Evolutionary conservation across 2,329 filamentous ascomycete genomes (phyloP), one percentile per base, ranked within the genome.

Genomic region (Claviceps pazoutovae): DNA sequence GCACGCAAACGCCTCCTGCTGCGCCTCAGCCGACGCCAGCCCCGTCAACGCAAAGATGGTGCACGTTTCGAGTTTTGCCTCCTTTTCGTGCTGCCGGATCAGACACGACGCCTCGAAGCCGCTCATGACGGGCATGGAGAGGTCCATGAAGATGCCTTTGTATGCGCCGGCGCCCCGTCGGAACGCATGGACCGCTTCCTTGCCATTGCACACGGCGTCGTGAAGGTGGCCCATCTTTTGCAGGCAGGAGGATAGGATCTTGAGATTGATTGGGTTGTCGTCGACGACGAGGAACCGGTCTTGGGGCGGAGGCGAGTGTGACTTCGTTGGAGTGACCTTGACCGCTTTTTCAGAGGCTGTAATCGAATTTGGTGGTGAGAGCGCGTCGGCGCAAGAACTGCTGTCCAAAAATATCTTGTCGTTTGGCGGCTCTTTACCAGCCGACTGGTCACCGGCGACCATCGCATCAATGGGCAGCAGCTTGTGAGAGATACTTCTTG

Each of bases 61-160:
- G 1, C 69, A 68, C 0, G 71, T 70, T 0, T 62, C 54, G 0
- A 75, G 58, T 0, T 66, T 62, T 5, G 67, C 59, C 0, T 72
- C 64, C 3, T 66, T 62, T 57, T 80, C 78, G 37, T 74, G 66
- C 1, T 68, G 66, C 5, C 75, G 68, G 16, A 77, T 75, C 19
- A 63, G 63, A 3, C 68, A 64, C 1, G 74, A 75, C 0, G 71
- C 68, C 13, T 70, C 70, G 7, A 75, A 66, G 0, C 72, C 72
- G 54, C 78, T 70, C 56, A 79, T 71, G 3, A 76, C 60, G 0
- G 75, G 75, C 75, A 79, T 79, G 53, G 68, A 74, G 3, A 77
- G 71, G 55, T 79, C 75, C 53, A 66, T 68, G 0, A 68, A 56
- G 6, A 68, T 56, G 51, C 58, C 59, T 14, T 50, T 51, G 19